Evolutionary conservation across 495 filamentous ascomycete genomes (phyloP), one percentile per base, ranked within the genome.

Genomic region (Aspergillus incahuasiensis): DNA sequence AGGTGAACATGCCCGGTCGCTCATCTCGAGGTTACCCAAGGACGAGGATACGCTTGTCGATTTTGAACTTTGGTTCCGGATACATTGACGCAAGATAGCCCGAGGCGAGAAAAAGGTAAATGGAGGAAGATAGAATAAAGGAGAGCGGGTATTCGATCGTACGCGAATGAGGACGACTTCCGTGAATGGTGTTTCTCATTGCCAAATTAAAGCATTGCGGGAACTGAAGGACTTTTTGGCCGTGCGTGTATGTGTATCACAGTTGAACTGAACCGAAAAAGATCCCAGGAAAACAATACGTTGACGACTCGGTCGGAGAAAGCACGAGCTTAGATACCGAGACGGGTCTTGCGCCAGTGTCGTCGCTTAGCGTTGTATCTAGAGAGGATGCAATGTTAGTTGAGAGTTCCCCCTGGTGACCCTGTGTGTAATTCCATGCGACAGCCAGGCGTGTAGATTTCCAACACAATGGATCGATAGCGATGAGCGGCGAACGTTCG

Each of bases 301-400:
- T 18, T 38, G 51, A 51, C 60, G 64, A 55, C 59, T 63, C 58
- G 62, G 58, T 56, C 51, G 57, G 54, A 44, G 30, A 54, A 54
- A 22, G 61, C 44, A 53, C 60, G 54, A 57, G 55, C 84, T 82
- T 89, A 98, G 78, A 98, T 91, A 64, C 92, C 92, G 81, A 98
- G 89, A 68, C 94, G 88, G 73, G 94, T 97, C 91, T 98, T 97
- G 80, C 94, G 90, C 94, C 94, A 98, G 80, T 98, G 94, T 75
- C 94, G 87, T 72, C 94, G 84, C 87, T 98, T 98, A 65, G 94
- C 94, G 83, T 98, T 98, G 85, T 98, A 98, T 81, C 94, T 97
- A 70, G 64, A 55, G 28, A 15, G 39, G 42, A 20, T 15, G 35
- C 44, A 49, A 51, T 35, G 59, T 69, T 56, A 69, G 64, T 45